These are phyloP conservation scores for Leccinum uliginosum DNA, from an alignment of 768 basidiomycete species.

Conservation along the genomic window DNA sequence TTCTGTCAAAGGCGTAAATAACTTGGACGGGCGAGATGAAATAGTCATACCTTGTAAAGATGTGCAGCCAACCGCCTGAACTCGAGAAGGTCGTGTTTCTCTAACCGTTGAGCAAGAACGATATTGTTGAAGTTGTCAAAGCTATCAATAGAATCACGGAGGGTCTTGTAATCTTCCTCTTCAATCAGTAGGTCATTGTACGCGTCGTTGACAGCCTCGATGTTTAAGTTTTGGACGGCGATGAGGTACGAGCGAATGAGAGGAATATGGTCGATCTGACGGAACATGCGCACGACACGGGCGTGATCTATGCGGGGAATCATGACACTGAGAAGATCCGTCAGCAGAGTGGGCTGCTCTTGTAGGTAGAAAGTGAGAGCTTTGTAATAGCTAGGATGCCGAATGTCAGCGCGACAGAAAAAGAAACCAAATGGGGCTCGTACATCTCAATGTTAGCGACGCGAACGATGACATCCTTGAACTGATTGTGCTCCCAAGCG, in stretches of 20 bases:
- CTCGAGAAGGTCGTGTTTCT: slow-evolving; percentile 88
- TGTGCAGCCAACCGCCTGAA: slow-evolving; percentile 94
- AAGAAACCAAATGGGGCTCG: slow-evolving; percentile 17
- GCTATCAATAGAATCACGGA: slow-evolving; percentile 96
- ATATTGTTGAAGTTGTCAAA: slow-evolving; percentile 98
- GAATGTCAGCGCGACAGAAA: slow-evolving; percentile 2
- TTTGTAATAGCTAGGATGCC: slow-evolving; percentile 76
- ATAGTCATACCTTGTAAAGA: slow-evolving; percentile 74
- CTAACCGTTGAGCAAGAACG: slow-evolving; percentile 76
- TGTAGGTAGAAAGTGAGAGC: slow-evolving; percentile 90
- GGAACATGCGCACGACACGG: slow-evolving; percentile 94
- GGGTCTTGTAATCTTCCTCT: slow-evolving; percentile 97
- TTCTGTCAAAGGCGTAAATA: slow-evolving; percentile 49
- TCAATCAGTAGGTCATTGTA: slow-evolving; percentile 98
- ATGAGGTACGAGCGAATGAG: slow-evolving; percentile 96
- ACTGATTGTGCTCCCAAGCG: slow-evolving; percentile 99
- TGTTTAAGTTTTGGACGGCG: slow-evolving; percentile 92
- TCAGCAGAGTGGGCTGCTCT: slow-evolving; percentile 89
- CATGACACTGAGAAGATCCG: slow-evolving; percentile 87
- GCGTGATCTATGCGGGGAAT: slow-evolving; percentile 93
- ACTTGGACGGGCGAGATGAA: not conserved
- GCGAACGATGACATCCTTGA: slow-evolving; percentile 96
- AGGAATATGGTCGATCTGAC: slow-evolving; percentile 91
- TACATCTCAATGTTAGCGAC: slow-evolving; percentile 98
- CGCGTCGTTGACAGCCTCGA: slow-evolving; percentile 96